Evolutionary conservation across 108 stramenopile genomes (phyloP).

Genomic region (Skeletonema marinoi): DNA sequence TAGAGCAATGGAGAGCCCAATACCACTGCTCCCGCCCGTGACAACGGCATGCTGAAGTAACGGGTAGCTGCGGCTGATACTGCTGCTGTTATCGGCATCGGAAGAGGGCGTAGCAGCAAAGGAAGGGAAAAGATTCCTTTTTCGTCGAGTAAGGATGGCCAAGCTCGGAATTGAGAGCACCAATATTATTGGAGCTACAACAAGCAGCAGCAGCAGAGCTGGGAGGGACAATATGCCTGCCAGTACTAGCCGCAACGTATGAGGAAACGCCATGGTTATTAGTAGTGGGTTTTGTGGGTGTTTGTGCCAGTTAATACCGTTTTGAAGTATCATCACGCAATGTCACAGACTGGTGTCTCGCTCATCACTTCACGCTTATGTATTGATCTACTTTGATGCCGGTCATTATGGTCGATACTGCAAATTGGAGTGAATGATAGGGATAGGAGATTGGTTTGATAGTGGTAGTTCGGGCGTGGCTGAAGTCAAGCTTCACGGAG

Average conservation of each 20-base stretch:
- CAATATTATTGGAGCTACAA: constrained; percentile 49
- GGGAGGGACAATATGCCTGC: constrained; percentile 68
- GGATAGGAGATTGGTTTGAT: too few relatives aligned
- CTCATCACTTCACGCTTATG: too few relatives aligned
- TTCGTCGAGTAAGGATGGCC: constrained; percentile 52
- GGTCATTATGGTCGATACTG: too few relatives aligned
- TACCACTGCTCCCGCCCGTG: constrained; percentile 86
- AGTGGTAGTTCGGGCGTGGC: too few relatives aligned
- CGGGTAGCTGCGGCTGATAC: constrained; percentile 9
- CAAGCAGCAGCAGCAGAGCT: constrained; percentile 48
- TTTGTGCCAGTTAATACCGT: too few relatives aligned
- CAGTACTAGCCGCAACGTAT: constrained; percentile 26
- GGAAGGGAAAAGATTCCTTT: constrained; percentile 27
- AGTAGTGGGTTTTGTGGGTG: too few relatives aligned
- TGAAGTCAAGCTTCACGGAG: too few relatives aligned
- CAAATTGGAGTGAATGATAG: too few relatives aligned
- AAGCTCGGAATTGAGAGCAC: constrained; percentile 65
- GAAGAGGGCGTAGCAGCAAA: not conserved
- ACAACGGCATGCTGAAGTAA: constrained; percentile 73
- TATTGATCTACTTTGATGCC: too few relatives aligned
- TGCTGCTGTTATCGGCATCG: not conserved
- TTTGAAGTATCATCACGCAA: too few relatives aligned
- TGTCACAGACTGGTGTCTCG: too few relatives aligned
- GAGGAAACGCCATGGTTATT: constrained; percentile 28
- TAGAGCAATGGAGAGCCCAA: constrained; percentile 78